These are phyloP conservation scores for Hypericum androsaemum DNA, from an alignment of 345 rosid genomes.

Conservation along the genomic window DNA sequence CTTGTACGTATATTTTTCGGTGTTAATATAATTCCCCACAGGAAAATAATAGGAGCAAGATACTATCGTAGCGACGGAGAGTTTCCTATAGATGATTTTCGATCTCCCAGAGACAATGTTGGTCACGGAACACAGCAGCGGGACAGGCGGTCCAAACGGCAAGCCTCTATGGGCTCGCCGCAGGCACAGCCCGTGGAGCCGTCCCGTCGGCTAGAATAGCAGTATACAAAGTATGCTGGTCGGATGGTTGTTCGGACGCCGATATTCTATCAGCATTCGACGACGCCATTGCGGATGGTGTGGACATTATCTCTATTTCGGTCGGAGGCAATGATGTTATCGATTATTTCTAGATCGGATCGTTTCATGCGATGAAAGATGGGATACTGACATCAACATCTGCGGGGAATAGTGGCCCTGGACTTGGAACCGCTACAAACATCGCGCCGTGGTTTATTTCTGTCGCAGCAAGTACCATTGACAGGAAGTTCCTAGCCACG, in stretches of 20 bases:
- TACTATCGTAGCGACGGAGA: background rate
- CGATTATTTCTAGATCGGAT: background rate
- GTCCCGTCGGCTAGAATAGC: background rate
- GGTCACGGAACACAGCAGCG: slow-evolving; percentile 2
- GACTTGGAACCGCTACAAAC: background rate
- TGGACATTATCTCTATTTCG: background rate
- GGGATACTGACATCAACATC: background rate
- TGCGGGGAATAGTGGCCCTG: slow-evolving; percentile 1
- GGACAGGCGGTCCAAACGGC: background rate
- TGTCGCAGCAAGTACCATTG: slow-evolving; percentile 1
- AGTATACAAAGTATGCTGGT: background rate
- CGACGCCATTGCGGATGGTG: background rate
- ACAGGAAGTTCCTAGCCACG: background rate
- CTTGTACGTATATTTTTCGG: too few species aligned
- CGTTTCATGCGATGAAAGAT: background rate
- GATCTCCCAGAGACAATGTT: background rate
- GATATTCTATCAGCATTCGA: slow-evolving; percentile 2
- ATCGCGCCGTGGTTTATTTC: background rate
- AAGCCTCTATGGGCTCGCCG: background rate
- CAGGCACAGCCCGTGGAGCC: background rate
- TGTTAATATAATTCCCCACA: background rate
- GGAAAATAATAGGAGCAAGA: slow-evolving; percentile 1
- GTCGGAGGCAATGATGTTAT: background rate
- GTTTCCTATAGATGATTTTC: background rate
- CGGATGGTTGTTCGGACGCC: background rate